Conservation (phyloP, 2,329 filamentous ascomycete species). For the Fusarium pseudonygamai region DNA sequence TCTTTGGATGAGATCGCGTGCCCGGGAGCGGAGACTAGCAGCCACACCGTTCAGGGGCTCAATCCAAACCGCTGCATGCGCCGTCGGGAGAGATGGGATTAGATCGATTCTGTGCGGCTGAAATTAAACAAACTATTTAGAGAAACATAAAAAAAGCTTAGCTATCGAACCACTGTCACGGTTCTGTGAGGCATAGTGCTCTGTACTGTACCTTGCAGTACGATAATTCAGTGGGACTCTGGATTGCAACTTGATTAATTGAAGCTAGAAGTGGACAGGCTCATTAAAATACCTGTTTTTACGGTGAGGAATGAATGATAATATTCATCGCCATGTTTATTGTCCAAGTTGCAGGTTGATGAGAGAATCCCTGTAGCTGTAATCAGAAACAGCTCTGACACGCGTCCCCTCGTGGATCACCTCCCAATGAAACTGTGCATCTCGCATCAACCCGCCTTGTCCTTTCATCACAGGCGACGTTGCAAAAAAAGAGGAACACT, state of each 20-base stretch:
- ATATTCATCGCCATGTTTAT: background rate
- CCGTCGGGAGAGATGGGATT: background rate
- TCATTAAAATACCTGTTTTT: background rate
- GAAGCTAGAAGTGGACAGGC: background rate
- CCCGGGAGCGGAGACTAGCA: conserved; percentile 23
- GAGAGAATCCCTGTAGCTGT: background rate
- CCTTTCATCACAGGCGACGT: background rate
- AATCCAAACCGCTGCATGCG: background rate
- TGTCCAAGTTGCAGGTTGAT: background rate
- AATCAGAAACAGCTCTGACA: conserved; percentile 39
- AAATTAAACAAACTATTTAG: background rate
- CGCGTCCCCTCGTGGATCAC: conserved; percentile 34
- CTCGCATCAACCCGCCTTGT: background rate
- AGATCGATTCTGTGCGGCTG: conserved; percentile 7
- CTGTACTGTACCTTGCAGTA: too few species aligned
- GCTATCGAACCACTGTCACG: too few species aligned
- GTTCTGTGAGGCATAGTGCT: too few species aligned
- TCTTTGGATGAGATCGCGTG: conserved; percentile 11
- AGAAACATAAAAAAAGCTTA: conserved; percentile 1
- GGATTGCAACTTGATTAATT: conserved; percentile 26
- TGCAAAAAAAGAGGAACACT: conserved; percentile 16
- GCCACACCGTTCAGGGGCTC: conserved; percentile 41
- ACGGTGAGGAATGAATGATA: background rate
- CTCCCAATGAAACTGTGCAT: conserved; percentile 24
- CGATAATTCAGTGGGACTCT: conserved; percentile 4